Evolutionary conservation across 208 protist genomes (phyloP).

Genomic region (Crithidia acanthocephali): DNA sequence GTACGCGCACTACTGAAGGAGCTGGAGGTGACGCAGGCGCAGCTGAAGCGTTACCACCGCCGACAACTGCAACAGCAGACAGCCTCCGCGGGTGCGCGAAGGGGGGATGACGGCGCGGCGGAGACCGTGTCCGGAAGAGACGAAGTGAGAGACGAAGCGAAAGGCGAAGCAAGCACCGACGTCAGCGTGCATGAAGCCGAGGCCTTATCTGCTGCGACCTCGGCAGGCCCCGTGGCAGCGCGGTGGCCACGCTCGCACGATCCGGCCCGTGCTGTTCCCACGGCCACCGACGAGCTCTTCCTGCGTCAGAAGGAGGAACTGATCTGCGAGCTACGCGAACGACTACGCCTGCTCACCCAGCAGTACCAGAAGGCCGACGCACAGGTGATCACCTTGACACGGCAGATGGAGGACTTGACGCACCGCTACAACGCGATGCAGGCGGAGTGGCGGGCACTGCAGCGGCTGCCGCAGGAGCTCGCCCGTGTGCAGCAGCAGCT

Average conservation of each 20-base stretch:
- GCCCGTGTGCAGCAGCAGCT: constrained; percentile 46
- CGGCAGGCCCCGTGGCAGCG: neutral
- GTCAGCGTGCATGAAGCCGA: neutral
- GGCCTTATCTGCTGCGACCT: neutral
- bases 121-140: neutral
- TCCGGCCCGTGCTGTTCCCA: constrained; percentile 6
- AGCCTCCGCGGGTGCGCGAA: neutral
- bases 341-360: constrained; percentile 27
- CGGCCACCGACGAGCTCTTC: constrained; percentile 18
- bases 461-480: constrained; percentile 51
- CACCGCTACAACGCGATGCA: constrained; percentile 34
- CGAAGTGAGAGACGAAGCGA: neutral
- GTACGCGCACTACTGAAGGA: constrained; percentile 46
- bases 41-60: constrained; percentile 39
- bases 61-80: neutral
- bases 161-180: neutral
- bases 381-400: constrained; percentile 20
- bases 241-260: neutral
- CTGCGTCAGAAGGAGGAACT: constrained; percentile 26
- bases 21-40: constrained; percentile 41
- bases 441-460: constrained; percentile 45
- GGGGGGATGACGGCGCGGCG: neutral
- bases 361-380: constrained; percentile 35
- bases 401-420: constrained; percentile 35
- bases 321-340: constrained; percentile 24